Evolutionary conservation across 164 flowering plant species (phyloP).

Genomic region (Vitis labrusca): DNA sequence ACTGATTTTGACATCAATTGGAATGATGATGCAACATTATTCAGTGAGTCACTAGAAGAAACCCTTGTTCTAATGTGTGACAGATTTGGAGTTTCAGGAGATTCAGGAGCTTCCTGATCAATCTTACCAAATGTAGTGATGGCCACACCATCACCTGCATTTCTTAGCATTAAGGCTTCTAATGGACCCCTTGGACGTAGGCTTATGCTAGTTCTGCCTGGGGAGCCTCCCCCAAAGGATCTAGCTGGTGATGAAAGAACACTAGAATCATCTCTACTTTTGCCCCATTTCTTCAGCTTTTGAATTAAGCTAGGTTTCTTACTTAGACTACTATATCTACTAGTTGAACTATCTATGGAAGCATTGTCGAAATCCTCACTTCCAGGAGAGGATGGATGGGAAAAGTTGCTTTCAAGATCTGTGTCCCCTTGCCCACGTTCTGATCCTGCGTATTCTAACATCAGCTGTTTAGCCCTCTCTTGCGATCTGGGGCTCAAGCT

Average conservation of each 20-base stretch:
- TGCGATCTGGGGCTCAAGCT: slow-evolving; percentile 86
- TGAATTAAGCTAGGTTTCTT: slow-evolving; percentile 79
- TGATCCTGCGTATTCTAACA: slow-evolving; percentile 94
- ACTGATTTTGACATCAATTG: slow-evolving; percentile 91
- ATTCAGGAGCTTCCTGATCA: slow-evolving; percentile 47
- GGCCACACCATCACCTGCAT: slow-evolving; percentile 80
- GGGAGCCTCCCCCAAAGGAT: slow-evolving; percentile 76
- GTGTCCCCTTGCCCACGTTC: slow-evolving; percentile 96
- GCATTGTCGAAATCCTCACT: slow-evolving; percentile 91
- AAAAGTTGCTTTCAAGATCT: slow-evolving; percentile 79
- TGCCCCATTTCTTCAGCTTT: slow-evolving; percentile 94
- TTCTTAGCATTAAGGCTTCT: slow-evolving; percentile 84
- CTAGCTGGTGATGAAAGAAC: slow-evolving; percentile 70
- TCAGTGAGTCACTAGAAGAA: slow-evolving; percentile 59
- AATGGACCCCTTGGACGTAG: slow-evolving; percentile 71
- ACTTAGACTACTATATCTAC: slow-evolving; percentile 70
- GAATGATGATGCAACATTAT: slow-evolving; percentile 73
- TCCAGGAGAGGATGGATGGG: slow-evolving; percentile 89
- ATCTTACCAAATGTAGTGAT: slow-evolving; percentile 78
- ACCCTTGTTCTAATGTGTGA: slow-evolving; percentile 42
- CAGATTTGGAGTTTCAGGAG: slow-evolving; percentile 62
- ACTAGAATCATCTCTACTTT: slow-evolving; percentile 78
- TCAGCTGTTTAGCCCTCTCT: slow-evolving; percentile 81
- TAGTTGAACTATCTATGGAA: slow-evolving; percentile 81
- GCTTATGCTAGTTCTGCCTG: slow-evolving; percentile 56